Evolutionary conservation across 805 yeast genomes (phyloP).

Genomic region (Teunomyces lycoperdinae): DNA sequence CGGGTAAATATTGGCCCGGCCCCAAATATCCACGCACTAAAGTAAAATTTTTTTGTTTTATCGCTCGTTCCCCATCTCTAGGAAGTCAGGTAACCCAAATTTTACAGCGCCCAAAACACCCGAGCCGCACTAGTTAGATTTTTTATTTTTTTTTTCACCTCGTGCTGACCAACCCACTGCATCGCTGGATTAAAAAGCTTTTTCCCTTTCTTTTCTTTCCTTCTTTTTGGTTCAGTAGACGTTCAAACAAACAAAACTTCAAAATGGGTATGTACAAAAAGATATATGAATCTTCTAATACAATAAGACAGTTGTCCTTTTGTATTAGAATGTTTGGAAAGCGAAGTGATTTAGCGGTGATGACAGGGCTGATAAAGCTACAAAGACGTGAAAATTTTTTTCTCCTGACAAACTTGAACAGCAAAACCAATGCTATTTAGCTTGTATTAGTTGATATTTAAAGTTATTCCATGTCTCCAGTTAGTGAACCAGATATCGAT

Average conservation of each 20-base stretch:
- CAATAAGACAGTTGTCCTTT: not conserved
- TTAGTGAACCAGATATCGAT: too few species aligned
- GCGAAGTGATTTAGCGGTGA: not conserved
- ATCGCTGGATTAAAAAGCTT: constrained; percentile 11
- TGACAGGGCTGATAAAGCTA: not conserved
- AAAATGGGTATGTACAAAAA: constrained; percentile 34
- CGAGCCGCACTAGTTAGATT: not conserved
- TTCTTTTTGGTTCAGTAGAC: constrained; percentile 19
- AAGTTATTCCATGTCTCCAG: not conserved
- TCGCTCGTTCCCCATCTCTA: constrained; percentile 2
- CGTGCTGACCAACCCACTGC: constrained; percentile 12
- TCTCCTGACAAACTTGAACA: not conserved
- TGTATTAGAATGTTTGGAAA: not conserved
- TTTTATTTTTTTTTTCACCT: constrained; percentile 10
- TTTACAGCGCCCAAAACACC: not conserved
- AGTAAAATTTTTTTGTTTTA: constrained; percentile 1
- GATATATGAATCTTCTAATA: not conserved
- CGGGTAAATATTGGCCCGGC: constrained; percentile 5
- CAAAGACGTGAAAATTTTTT: not conserved
- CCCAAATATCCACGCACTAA: constrained; percentile 3
- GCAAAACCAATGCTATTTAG: not conserved
- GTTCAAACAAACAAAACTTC: constrained; percentile 23
- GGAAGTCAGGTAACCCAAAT: not conserved
- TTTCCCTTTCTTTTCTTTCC: constrained; percentile 15
- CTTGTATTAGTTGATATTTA: not conserved